Conservation (phyloP, 805 yeast species). For the Metschnikowia corniflorae region DNA sequence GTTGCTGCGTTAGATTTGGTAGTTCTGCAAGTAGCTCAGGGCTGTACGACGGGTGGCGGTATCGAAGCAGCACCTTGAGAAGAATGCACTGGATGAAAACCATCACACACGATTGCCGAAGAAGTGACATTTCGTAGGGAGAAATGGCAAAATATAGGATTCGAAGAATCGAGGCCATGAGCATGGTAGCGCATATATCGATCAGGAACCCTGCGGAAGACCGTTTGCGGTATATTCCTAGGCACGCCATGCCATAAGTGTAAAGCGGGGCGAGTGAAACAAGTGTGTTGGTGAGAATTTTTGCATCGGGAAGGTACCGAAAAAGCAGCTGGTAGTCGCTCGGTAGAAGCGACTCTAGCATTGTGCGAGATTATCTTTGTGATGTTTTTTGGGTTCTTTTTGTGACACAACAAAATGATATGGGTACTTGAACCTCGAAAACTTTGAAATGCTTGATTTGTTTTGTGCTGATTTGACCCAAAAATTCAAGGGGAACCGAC, state of each 20-base stretch:
- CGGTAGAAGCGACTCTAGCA: conserved; percentile 17
- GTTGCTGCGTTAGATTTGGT: conserved; percentile 28
- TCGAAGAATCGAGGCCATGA: conserved; percentile 68
- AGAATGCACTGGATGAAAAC: conserved; percentile 69
- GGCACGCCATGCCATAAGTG: conserved; percentile 82
- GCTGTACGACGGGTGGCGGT: conserved; percentile 41
- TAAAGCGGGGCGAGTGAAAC: conserved; percentile 80
- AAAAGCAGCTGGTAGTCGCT: conserved; percentile 23
- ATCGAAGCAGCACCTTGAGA: conserved; percentile 58
- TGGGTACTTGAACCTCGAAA: too few relatives aligned
- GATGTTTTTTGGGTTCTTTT: too few relatives aligned
- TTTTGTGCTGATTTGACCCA: too few relatives aligned
- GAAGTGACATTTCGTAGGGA: conserved; percentile 76
- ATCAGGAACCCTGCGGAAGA: conserved; percentile 79
- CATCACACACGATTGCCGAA: conserved; percentile 83
- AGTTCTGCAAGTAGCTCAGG: conserved; percentile 30
- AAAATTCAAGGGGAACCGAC: too few relatives aligned
- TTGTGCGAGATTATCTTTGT: too few relatives aligned
- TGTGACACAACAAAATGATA: too few relatives aligned
- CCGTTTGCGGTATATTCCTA: conserved; percentile 58
- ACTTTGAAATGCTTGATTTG: too few relatives aligned
- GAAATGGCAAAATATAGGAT: conserved; percentile 73
- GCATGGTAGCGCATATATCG: conserved; percentile 92
- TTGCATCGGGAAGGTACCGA: conserved; percentile 36
- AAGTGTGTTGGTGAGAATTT: conserved; percentile 56